phyloP scores from a whole-genome alignment of 306 rosid genomes.

The Prunus salicina region DNA sequence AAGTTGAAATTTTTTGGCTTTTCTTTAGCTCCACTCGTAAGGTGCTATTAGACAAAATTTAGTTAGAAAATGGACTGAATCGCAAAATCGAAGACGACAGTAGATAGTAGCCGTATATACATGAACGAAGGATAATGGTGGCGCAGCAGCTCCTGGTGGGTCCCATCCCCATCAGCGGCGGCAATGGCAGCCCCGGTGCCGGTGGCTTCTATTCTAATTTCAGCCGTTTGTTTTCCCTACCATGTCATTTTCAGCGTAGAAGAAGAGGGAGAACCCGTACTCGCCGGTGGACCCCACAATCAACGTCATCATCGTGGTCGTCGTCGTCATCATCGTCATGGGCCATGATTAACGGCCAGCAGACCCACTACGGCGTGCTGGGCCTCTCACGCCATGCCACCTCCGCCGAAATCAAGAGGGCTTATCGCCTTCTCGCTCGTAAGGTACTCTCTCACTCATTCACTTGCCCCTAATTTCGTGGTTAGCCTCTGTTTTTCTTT shows the following conservation, averaged over 20 bases:
- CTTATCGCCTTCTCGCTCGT: constrained; percentile 94
- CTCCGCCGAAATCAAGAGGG: constrained; percentile 64
- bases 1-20: no score
- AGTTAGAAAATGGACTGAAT: neutral
- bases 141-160: constrained; percentile 56
- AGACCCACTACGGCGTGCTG: constrained; percentile 61
- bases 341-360: constrained; percentile 34
- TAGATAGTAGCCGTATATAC: neutral
- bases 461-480: neutral
- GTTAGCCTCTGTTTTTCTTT: neutral
- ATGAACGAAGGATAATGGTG: constrained; percentile 40
- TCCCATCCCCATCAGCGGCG: constrained; percentile 37
- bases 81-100: neutral
- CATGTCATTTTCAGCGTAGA: neutral
- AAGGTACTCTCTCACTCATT: constrained; percentile 36
- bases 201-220: constrained; percentile 15
- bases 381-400: constrained; percentile 61
- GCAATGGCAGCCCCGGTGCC: neutral
- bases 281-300: constrained; percentile 21
- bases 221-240: neutral
- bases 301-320: constrained; percentile 17
- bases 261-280: constrained; percentile 10
- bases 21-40: neutral
- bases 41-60: neutral
- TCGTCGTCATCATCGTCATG: constrained; percentile 28